A percentile compares a stretch with the other conserved stretches of the same genome.
These are phyloP conservation scores for Endoconidiophora laricicola DNA, from an alignment of 2,329 filamentous ascomycete species.

Conservation along the genomic window DNA sequence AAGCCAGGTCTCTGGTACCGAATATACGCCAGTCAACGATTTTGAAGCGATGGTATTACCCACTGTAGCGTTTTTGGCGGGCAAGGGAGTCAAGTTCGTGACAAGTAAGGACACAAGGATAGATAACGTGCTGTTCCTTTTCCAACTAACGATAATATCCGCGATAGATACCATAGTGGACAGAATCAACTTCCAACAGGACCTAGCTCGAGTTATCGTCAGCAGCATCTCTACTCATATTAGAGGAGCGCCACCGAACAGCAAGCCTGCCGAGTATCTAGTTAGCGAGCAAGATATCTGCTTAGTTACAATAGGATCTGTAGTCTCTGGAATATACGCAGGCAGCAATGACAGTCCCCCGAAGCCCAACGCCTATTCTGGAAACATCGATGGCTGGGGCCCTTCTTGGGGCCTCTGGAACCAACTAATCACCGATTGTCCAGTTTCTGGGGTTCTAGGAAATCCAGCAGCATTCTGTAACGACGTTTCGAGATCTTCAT, in stretches of 20 bases:
- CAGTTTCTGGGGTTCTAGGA: constrained; percentile 23
- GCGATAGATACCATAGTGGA: constrained; percentile 5
- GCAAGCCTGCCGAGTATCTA: background rate
- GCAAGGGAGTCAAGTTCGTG: constrained; percentile 19
- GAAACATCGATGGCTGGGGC: constrained; percentile 20
- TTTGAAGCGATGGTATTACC: constrained; percentile 22
- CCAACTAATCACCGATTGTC: constrained; percentile 21
- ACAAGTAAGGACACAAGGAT: background rate
- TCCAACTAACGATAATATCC: background rate
- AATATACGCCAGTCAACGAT: constrained; percentile 19
- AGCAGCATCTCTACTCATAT: background rate
- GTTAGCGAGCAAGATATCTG: constrained; percentile 20
- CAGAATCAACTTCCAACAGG: background rate
- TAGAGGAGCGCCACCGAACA: background rate
- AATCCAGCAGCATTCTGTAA: constrained; percentile 22
- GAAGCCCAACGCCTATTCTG: background rate
- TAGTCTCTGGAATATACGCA: constrained; percentile 18
- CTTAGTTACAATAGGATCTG: constrained; percentile 24
- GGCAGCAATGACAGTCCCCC: constrained; percentile 6
- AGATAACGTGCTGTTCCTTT: background rate
- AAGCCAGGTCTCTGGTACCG: constrained; percentile 19
- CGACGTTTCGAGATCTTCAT: constrained; percentile 21
- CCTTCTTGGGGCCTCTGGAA: constrained; percentile 27
- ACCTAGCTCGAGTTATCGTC: background rate
- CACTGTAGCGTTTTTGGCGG: constrained; percentile 18